Base-by-base conservation (phyloP, 1,284 basidiomycete species). In the Trametes polyzona region DNA sequence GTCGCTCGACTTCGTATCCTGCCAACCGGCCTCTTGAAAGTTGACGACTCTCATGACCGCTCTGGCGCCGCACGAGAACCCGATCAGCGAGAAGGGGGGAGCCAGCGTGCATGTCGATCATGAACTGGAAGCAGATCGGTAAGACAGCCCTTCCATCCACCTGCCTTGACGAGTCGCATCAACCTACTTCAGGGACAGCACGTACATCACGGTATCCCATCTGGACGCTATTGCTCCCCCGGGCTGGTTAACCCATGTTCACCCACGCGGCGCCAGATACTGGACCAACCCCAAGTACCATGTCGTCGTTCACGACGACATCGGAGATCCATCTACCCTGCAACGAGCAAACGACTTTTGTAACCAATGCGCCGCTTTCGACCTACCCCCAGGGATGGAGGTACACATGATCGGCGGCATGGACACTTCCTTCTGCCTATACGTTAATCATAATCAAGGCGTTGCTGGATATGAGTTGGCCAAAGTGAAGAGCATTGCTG, bases 251-350 rank as follows among this genome's bases (percentile, higher is more conserved):
- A 57, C 66, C 35, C 66, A 73, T 32, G 65, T 68, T 19, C 68
- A 71, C 46, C 71, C 72, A 11, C 67, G 78, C 71, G 80, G 82
- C 23, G 82, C 76, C 73, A 65, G 82, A 17, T 83, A 84, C 62
- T 83, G 81, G 67, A 68, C 69, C 53, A 77, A 79, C 59, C 59
- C 71, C 9, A 51, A 57, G 9, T 62, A 73, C 11, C 74, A 73
- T 43, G 65, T 78, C 9, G 71, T 80, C 21, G 77, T 78, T 19
- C 79, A 81, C 61, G 78, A 81, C 49, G 80, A 83, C 56, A 71
- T 83, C 33, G 75, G 80, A 16, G 55, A 69, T 9, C 73, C 72
- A 4, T 63, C 68, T 8, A 56, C 71, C 4, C 67, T 75, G 21
- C 63, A 65, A 19, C 43, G 63, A 14, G 63, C 76, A 16, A 66